phyloP scores from a whole-genome alignment of 306 rosid genomes.

The Quercus gilva region DNA sequence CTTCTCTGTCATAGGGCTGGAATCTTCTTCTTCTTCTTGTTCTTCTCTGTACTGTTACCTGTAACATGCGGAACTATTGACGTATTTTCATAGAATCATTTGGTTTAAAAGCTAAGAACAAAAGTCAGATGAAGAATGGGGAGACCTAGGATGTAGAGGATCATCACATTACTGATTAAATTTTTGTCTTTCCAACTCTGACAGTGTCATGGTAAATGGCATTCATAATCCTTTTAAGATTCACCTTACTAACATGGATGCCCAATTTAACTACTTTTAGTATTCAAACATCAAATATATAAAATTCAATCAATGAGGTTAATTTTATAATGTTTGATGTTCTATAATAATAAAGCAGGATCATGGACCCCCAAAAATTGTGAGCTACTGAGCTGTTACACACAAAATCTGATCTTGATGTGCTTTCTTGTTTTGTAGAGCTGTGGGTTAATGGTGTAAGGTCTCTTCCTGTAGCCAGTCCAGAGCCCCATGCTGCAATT shows the following conservation, averaged over 20 bases:
- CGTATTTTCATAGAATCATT: too few species aligned
- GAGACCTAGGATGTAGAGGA: too few species aligned
- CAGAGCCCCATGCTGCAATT: conserved; percentile 63
- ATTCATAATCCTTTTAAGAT: neutral
- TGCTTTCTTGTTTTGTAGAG: conserved; percentile 47
- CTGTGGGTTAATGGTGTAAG: conserved; percentile 59
- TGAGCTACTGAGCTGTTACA: neutral
- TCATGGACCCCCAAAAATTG: conserved; percentile 2
- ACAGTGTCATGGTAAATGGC: neutral
- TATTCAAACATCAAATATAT: neutral
- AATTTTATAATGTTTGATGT: neutral
- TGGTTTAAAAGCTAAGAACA: too few species aligned
- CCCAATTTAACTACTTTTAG: neutral
- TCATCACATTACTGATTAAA: neutral
- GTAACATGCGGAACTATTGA: too few species aligned
- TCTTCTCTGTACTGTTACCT: neutral
- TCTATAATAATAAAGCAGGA: neutral
- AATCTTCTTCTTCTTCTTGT: conserved; percentile 6
- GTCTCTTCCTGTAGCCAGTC: conserved; percentile 58
- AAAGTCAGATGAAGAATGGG: too few species aligned
- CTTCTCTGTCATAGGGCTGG: neutral
- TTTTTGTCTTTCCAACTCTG: neutral
- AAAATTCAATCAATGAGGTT: neutral
- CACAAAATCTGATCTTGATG: conserved; percentile 12
- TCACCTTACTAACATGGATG: neutral